These are phyloP conservation scores for Talaromyces pinophilus DNA, from an alignment of 2,329 filamentous ascomycete species.

Conservation along the genomic window DNA sequence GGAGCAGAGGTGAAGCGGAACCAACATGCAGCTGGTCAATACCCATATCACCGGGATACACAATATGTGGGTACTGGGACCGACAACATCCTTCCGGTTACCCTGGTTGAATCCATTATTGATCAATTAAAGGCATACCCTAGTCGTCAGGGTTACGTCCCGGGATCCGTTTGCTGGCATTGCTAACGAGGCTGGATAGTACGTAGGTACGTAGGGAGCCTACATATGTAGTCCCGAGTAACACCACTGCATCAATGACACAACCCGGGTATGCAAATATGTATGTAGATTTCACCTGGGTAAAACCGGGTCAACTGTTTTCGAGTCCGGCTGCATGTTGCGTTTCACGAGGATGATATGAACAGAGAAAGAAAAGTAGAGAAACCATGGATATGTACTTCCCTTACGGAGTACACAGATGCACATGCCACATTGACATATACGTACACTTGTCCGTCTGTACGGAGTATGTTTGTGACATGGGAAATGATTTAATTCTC, in stretches of 20 bases:
- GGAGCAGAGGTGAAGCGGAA: background rate
- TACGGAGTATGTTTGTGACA: background rate
- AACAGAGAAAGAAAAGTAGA: background rate
- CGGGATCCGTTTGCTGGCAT: background rate
- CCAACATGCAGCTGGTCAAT: background rate
- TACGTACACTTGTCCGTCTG: background rate
- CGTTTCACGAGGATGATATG: background rate
- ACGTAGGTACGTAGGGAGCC: background rate
- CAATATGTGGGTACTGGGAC: background rate
- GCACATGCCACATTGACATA: slow-evolving; percentile 4
- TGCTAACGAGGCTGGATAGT: background rate
- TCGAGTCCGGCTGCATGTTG: background rate
- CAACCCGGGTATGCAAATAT: background rate
- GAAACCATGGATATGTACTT: background rate
- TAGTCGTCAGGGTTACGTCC: background rate
- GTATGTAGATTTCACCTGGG: background rate
- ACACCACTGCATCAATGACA: background rate
- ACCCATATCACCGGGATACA: background rate
- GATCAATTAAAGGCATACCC: background rate
- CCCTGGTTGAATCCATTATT: background rate
- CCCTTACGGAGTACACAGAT: background rate
- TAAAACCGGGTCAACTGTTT: background rate
- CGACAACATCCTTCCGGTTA: background rate
- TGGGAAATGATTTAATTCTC: background rate
- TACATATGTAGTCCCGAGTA: slow-evolving; percentile 1